These are phyloP conservation scores for Boletus subparvulus DNA, from an alignment of 768 basidiomycete species.

Conservation along the genomic window DNA sequence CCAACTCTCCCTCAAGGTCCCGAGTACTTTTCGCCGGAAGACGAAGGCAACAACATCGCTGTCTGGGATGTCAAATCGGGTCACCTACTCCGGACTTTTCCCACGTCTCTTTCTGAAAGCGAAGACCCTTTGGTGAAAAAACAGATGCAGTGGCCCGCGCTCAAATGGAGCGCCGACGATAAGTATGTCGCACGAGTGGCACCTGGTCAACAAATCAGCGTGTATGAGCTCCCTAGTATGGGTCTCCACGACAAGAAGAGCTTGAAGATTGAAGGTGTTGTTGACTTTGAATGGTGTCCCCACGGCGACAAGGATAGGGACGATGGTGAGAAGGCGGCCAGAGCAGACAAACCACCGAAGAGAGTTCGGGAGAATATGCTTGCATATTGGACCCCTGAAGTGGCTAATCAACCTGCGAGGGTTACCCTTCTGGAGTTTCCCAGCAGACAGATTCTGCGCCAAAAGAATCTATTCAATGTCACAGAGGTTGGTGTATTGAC, in stretches of 20 bases:
- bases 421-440: slow-evolving; percentile 94
- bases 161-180: slow-evolving; percentile 98
- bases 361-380: slow-evolving; percentile 88
- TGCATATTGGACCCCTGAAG: slow-evolving; percentile 97
- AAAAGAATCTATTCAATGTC: slow-evolving; percentile 98
- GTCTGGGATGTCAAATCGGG: slow-evolving; percentile 99
- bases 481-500: slow-evolving; percentile 67
- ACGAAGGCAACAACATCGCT: slow-evolving; percentile 95
- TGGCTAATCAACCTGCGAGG: slow-evolving; percentile 92
- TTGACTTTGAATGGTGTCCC: slow-evolving; percentile 99
- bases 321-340: slow-evolving; percentile 48
- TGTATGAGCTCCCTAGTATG: slow-evolving; percentile 95
- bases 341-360: slow-evolving; percentile 49
- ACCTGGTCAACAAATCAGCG: slow-evolving; percentile 90
- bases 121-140: slow-evolving; percentile 64
- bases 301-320: slow-evolving; percentile 86
- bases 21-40: slow-evolving; percentile 86
- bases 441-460: slow-evolving; percentile 74
- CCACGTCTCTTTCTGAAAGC: slow-evolving; percentile 57
- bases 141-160: slow-evolving; percentile 89
- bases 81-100: slow-evolving; percentile 88
- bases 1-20: slow-evolving; percentile 79
- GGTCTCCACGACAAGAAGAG: slow-evolving; percentile 93
- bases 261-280: slow-evolving; percentile 94
- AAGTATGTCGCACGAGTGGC: slow-evolving; percentile 89